Evolutionary conservation across 2,329 filamentous ascomycete genomes (phyloP).

Genomic region (Penicillium hesseltinei): DNA sequence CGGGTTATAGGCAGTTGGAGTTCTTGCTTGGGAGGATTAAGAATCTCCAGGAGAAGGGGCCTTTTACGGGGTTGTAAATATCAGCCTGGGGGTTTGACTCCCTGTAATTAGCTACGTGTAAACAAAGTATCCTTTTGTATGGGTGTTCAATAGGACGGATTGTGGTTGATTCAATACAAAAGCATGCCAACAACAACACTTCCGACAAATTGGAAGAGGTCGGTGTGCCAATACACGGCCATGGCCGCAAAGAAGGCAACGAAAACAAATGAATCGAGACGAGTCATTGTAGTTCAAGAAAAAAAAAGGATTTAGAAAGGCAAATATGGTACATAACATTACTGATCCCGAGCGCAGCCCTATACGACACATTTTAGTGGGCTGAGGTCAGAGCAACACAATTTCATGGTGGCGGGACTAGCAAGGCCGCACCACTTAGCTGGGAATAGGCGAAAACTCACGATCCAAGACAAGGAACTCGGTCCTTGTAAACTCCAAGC

Average conservation of each 20-base stretch:
- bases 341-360: background rate
- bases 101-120: too few species aligned
- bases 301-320: too few species aligned
- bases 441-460: background rate
- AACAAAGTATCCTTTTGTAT: background rate
- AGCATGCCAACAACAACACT: too few species aligned
- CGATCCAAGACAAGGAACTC: background rate
- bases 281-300: too few species aligned
- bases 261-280: too few species aligned
- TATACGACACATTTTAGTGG: too few species aligned
- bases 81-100: background rate
- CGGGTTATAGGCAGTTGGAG: conserved; percentile 70
- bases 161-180: background rate
- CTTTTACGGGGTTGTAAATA: conserved; percentile 14
- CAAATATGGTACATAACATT: background rate
- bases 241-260: too few species aligned
- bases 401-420: background rate
- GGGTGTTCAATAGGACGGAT: background rate
- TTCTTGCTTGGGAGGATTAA: conserved; percentile 69
- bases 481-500: background rate
- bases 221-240: too few species aligned
- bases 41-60: conserved; percentile 41
- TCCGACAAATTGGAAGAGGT: too few species aligned
- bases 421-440: background rate
- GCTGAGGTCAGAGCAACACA: too few species aligned